Conservation (phyloP, 2,329 filamentous ascomycete species). For the Penicillium olsonii region DNA sequence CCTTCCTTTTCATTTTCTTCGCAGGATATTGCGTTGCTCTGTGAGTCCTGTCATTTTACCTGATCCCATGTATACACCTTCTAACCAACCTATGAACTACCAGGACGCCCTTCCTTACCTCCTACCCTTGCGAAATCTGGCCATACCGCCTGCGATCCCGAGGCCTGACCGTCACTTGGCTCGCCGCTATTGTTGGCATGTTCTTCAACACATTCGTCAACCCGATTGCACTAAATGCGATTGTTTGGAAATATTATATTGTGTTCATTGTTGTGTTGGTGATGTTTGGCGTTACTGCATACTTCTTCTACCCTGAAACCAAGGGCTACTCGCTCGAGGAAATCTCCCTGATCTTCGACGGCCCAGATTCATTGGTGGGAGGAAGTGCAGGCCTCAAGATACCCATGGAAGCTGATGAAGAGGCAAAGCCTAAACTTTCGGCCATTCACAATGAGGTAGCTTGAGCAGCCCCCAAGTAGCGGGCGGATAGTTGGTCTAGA, state of each 20-base stretch:
- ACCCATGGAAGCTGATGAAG: neutral
- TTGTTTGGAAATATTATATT: constrained; percentile 27
- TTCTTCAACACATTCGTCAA: constrained; percentile 27
- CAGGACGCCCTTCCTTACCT: constrained; percentile 22
- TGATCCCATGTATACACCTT: neutral
- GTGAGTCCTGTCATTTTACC: constrained; percentile 9
- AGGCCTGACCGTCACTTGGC: constrained; percentile 23
- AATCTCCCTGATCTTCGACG: neutral
- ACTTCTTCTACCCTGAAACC: neutral
- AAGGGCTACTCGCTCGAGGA: neutral
- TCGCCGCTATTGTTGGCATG: constrained; percentile 14
- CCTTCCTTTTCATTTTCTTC: constrained; percentile 32
- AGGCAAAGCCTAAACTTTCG: neutral
- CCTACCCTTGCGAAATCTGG: constrained; percentile 28
- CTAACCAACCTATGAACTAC: neutral
- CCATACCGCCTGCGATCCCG: constrained; percentile 23
- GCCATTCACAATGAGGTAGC: neutral
- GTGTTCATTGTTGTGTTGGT: constrained; percentile 19
- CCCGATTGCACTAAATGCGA: constrained; percentile 22
- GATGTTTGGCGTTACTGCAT: neutral
- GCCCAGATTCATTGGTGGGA: neutral
- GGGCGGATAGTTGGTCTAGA: too few relatives aligned
- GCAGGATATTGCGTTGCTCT: constrained; percentile 26
- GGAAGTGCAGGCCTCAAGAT: neutral
- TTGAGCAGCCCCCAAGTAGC: neutral